Conservation (phyloP, 768 basidiomycete species). For the Tulasnella sp. region DNA sequence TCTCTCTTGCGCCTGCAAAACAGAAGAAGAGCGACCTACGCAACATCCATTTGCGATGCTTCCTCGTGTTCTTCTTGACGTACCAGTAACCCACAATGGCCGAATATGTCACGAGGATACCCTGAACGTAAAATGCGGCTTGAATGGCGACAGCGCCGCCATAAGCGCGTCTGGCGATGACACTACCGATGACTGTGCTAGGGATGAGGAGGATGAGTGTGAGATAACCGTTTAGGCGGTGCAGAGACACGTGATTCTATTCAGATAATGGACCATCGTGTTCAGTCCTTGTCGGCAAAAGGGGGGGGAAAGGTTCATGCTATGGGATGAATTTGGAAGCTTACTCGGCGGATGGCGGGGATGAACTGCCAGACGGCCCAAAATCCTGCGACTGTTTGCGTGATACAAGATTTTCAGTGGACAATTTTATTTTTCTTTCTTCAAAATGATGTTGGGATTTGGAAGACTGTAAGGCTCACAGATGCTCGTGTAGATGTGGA, state of each 20-base stretch:
- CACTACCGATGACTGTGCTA: background rate
- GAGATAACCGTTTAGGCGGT: conserved; percentile 14
- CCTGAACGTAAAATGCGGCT: background rate
- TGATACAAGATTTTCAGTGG: too few relatives aligned
- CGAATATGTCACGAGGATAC: background rate
- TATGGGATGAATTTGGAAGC: background rate
- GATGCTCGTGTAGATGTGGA: conserved; percentile 9
- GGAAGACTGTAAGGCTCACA: background rate
- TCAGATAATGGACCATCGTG: background rate
- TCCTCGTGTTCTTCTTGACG: conserved; percentile 6
- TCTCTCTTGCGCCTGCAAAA: too few relatives aligned
- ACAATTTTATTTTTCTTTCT: too few relatives aligned
- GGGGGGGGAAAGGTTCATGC: too few relatives aligned
- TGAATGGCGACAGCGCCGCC: conserved; percentile 1
- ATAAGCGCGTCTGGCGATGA: conserved; percentile 12
- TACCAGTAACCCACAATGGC: background rate
- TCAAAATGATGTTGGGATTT: too few relatives aligned
- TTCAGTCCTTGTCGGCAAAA: background rate
- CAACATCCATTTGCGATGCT: conserved; percentile 17
- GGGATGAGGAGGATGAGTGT: conserved; percentile 8
- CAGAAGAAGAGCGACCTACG: background rate
- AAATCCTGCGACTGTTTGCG: conserved; percentile 3
- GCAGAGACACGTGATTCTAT: conserved; percentile 9
- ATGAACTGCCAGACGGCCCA: conserved; percentile 13
- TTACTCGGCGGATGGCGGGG: conserved; percentile 14